These are phyloP conservation scores for Neurospora sp. DNA, from an alignment of 495 filamentous ascomycete species.

Conservation along the genomic window DNA sequence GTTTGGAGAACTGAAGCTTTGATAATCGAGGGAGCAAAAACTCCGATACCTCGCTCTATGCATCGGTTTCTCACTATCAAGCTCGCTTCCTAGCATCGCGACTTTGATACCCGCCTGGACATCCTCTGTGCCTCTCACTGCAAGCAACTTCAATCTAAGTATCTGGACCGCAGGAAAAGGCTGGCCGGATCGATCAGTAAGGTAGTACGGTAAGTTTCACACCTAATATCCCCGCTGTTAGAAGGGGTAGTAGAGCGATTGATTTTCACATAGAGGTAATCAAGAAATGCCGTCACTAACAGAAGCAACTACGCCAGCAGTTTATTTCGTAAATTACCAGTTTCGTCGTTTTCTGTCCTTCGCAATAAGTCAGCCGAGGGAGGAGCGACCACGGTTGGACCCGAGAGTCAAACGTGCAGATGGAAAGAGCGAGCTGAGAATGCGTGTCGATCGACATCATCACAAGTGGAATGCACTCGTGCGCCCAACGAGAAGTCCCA, in stretches of 20 bases:
- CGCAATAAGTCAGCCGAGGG: neutral
- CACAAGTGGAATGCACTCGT: no score
- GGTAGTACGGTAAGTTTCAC: no score
- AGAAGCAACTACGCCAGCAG: neutral
- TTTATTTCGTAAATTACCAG: no score
- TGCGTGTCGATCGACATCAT: neutral
- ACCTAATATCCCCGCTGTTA: neutral
- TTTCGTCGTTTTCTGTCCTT: no score
- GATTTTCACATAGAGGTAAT: neutral
- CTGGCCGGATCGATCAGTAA: neutral
- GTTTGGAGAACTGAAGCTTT: no score
- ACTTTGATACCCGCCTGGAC: neutral
- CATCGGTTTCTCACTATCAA: no score
- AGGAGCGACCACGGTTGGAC: neutral
- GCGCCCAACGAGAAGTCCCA: neutral
- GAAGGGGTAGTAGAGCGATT: neutral
- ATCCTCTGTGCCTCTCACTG: neutral
- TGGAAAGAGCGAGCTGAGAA: neutral
- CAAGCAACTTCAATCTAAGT: neutral
- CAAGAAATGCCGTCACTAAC: neutral
- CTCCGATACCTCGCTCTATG: no score
- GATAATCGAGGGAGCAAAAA: no score
- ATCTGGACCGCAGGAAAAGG: no score
- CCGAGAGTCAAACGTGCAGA: neutral
- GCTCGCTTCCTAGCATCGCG: no score